These are phyloP conservation scores for Aphanomyces cochlioides DNA, from an alignment of 352 stramenopile genomes.

Conservation along the genomic window DNA sequence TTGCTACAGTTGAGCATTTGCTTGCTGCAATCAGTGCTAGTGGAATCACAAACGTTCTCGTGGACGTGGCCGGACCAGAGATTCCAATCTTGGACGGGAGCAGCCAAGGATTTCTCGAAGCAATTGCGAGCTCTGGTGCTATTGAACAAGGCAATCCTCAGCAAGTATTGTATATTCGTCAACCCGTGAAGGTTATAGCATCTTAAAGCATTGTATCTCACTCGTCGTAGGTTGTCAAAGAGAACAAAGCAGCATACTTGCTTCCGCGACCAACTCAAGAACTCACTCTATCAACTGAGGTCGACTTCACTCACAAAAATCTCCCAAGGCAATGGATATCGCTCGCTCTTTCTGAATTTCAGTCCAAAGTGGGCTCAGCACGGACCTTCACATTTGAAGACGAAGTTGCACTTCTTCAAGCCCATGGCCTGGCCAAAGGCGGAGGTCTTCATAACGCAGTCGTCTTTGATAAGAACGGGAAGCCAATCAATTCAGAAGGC, in stretches of 20 bases:
- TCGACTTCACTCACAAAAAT: conserved; percentile 64
- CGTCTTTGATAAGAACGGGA: conserved; percentile 42
- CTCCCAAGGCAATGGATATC: conserved; percentile 42
- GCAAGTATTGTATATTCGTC: conserved; percentile 41
- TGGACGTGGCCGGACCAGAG: conserved; percentile 44
- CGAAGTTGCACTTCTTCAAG: conserved; percentile 57
- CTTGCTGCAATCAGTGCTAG: conserved; percentile 56
- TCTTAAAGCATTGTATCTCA: not conserved
- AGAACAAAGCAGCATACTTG: conserved; percentile 66
- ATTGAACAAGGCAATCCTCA: conserved; percentile 33
- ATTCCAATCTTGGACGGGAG: conserved; percentile 67
- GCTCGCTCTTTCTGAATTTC: conserved; percentile 40
- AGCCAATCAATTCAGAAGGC: conserved; percentile 44
- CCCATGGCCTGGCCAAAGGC: conserved; percentile 48
- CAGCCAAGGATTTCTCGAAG: conserved; percentile 44
- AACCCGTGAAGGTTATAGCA: conserved; percentile 48
- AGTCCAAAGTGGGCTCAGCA: conserved; percentile 42
- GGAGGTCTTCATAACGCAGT: conserved; percentile 64
- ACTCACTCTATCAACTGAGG: conserved; percentile 56
- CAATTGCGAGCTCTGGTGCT: conserved; percentile 41
- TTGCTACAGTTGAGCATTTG: conserved; percentile 64
- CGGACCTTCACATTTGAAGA: conserved; percentile 75
- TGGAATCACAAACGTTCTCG: conserved; percentile 43
- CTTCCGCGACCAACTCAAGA: conserved; percentile 47
- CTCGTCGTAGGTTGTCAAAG: conserved; percentile 30